A percentile compares a stretch with the other conserved stretches of the same genome.
Evolutionary conservation across 2,329 filamentous ascomycete species (phyloP).

Genomic region (Neofusicoccum umdonicola): DNA sequence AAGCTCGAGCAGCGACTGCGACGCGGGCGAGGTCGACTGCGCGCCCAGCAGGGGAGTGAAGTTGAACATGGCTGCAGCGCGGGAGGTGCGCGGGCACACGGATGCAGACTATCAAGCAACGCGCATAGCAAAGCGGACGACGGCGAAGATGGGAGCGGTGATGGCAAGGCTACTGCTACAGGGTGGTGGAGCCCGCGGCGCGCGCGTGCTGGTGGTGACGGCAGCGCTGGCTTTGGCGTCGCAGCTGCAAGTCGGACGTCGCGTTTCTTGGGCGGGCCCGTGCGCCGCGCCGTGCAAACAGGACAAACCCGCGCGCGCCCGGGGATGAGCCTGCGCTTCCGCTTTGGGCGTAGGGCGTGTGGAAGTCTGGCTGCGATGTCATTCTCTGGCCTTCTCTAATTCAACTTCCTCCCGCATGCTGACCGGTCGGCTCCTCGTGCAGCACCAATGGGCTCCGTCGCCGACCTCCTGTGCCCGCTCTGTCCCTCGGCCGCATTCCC

Average conservation of each 20-base stretch:
- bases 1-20: constrained; percentile 93
- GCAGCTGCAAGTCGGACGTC: not conserved
- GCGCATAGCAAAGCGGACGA: not conserved
- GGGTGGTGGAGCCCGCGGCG: not conserved
- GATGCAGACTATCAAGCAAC: not conserved
- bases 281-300: not conserved
- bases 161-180: constrained; percentile 7
- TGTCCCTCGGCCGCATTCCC: not conserved
- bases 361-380: not conserved
- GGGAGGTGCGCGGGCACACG: constrained; percentile 6
- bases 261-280: not conserved
- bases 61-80: constrained; percentile 71
- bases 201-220: constrained; percentile 6
- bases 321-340: not conserved
- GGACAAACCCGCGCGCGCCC: not conserved
- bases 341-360: not conserved
- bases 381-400: constrained; percentile 5
- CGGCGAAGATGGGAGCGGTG: not conserved
- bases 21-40: constrained; percentile 79
- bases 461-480: not conserved
- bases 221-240: constrained; percentile 1
- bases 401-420: not conserved
- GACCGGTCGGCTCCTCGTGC: not conserved
- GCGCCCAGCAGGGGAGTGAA: constrained; percentile 92
- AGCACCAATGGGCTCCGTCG: not conserved